Base-by-base conservation (phyloP, 2,329 filamentous ascomycete species). In the Alternaria arborescens region DNA sequence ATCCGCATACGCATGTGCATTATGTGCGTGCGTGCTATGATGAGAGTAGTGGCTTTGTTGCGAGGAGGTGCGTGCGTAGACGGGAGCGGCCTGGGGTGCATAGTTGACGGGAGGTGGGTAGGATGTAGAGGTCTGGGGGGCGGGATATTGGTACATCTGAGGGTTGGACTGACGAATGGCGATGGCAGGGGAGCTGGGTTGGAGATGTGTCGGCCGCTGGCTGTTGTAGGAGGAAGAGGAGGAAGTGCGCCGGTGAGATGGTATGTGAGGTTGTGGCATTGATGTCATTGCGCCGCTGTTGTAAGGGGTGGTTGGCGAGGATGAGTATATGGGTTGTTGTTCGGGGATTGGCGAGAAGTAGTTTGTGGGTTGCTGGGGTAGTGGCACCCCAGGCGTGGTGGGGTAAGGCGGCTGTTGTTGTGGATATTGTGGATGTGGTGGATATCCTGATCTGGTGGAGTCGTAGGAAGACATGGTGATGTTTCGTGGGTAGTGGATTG, bases 401-500 rank as follows among this genome's bases (percentile, higher is more conserved):
- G 67, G 67, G 41, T 69, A 69, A 6, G 67, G 65, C 36, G 65
- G 62, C 42, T 55, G 43, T 54, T 60, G 66, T 10, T 28, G 42
- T 62, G 52, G 10, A 46, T 52, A 46, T 36, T 53, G 61, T 22
- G 55, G 42, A 32, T 55, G 53, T 51, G 55, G 59, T 34, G 52
- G 28, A 40, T 67, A 64, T 24, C 59, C 64, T 4, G 61, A 68
- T 43, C 59, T 62, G 57, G 56, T 63, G 18, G 68, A 68, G 58
- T 60, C 65, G 62, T 68, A 71, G 28, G 69, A 71, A 24, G 69
- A 71, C 69, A 71, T 67, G 10, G 38, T 64, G 54, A 28, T 56
- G 54, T 38, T 41, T 41, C 14, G 8, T 16, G 10, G 10, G 28
- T 10, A 7, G 4, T 32, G 16, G 47, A 28, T 24, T n/a, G 20